A percentile compares a stretch with the other conserved stretches of the same genome.
Conservation (phyloP, 164 flowering plant genomes). For the Malania oleifera region DNA sequence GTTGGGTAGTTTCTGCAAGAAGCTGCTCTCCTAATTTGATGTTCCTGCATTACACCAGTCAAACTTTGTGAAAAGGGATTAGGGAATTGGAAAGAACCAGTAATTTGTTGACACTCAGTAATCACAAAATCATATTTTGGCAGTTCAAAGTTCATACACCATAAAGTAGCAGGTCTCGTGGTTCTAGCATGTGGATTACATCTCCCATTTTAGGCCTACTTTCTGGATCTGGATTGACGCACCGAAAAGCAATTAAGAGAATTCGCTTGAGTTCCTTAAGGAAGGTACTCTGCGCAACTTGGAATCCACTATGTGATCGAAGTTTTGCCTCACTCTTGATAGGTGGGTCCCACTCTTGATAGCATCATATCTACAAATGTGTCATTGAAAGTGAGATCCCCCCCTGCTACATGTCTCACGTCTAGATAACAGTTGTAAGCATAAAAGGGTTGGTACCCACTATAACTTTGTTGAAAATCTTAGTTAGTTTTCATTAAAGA, state of each 20-base stretch:
- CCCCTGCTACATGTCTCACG: no score
- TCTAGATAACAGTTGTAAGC: no score
- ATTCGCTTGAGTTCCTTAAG: slow-evolving; percentile 34
- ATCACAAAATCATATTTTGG: no score
- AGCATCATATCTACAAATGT: no score
- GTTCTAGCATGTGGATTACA: slow-evolving; percentile 33
- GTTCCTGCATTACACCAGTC: not conserved
- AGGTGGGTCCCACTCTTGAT: no score
- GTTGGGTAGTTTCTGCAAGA: not conserved
- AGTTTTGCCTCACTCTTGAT: slow-evolving; percentile 11
- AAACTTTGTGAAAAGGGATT: no score
- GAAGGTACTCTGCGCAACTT: slow-evolving; percentile 27
- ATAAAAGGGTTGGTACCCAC: no score
- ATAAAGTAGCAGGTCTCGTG: slow-evolving; percentile 17
- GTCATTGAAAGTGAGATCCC: no score
- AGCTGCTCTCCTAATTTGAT: not conserved
- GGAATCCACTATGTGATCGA: slow-evolving; percentile 27
- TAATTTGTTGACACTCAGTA: no score
- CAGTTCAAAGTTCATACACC: not conserved
- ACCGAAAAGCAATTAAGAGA: slow-evolving; percentile 36
- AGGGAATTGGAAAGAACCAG: no score
- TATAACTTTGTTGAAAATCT: no score
- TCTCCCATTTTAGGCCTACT: slow-evolving; percentile 39
- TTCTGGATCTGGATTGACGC: slow-evolving; percentile 32
- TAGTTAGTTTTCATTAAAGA: no score